phyloP scores from a whole-genome alignment of 345 rosid genomes.

The Toxicodendron radicans region DNA sequence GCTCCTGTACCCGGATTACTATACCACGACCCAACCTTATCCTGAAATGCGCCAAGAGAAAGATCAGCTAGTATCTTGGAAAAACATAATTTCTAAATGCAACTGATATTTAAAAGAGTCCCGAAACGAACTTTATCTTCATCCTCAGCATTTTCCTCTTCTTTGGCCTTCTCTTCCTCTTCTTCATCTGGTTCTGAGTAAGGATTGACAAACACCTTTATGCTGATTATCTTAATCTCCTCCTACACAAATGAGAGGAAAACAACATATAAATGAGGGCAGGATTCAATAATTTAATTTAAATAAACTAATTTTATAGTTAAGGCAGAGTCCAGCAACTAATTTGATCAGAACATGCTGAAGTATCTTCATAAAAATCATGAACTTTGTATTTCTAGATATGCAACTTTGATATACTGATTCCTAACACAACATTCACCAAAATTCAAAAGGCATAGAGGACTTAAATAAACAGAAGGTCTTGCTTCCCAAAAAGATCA shows the following conservation, averaged over 20 bases:
- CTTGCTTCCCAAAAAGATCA: not conserved
- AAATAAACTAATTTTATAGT: no score
- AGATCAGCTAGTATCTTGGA: not conserved
- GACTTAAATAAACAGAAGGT: not conserved
- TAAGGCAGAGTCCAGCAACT: not conserved
- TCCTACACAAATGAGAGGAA: slow-evolving; percentile 48
- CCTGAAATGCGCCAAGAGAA: slow-evolving; percentile 44
- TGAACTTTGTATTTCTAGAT: not conserved
- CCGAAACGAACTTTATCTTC: slow-evolving; percentile 51
- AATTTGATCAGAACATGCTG: not conserved
- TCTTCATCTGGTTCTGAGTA: slow-evolving; percentile 78
- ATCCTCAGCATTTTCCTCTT: slow-evolving; percentile 49
- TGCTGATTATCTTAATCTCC: slow-evolving; percentile 73
- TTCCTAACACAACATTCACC: not conserved
- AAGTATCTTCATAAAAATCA: not conserved
- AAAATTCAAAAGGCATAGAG: not conserved
- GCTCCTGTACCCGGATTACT: slow-evolving; percentile 83
- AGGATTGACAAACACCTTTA: slow-evolving; percentile 80
- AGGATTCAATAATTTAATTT: not conserved
- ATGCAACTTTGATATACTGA: not conserved
- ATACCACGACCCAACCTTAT: slow-evolving; percentile 85
- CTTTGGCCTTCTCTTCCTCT: slow-evolving; percentile 61
- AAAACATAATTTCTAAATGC: not conserved
- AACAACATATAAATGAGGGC: slow-evolving; percentile 8
- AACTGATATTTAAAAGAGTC: not conserved